Percentiles rank a stretch among this genome's conserved stretches.
Conservation (phyloP, 2,329 filamentous ascomycete species). For the Dactylellina haptotyla region DNA sequence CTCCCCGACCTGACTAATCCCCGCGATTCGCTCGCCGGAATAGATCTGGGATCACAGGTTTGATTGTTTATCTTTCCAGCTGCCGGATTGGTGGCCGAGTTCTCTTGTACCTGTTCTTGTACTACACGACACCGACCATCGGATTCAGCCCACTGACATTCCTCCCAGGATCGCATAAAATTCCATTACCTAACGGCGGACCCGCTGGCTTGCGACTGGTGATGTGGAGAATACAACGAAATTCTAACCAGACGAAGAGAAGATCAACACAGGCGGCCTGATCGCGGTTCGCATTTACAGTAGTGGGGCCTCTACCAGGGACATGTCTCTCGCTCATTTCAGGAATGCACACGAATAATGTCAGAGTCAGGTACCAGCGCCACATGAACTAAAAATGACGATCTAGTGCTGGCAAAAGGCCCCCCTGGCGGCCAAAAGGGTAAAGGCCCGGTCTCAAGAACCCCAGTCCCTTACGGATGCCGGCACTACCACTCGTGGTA, state of each 20-base stretch:
- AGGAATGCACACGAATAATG: not conserved
- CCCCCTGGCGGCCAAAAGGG: not conserved
- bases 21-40: not conserved
- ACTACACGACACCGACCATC: constrained; percentile 22
- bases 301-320: constrained; percentile 10
- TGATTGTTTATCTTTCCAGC: not conserved
- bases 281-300: constrained; percentile 40
- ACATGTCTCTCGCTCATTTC: constrained; percentile 10
- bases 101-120: constrained; percentile 4
- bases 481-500: not conserved
- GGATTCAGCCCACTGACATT: constrained; percentile 30
- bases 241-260: constrained; percentile 17
- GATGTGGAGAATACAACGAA: constrained; percentile 24
- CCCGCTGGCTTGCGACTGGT: constrained; percentile 26
- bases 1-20: not conserved
- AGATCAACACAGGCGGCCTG: constrained; percentile 28
- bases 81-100: not conserved
- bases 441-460: not conserved
- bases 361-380: constrained; percentile 24
- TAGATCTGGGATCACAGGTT: not conserved
- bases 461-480: not conserved
- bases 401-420: not conserved
- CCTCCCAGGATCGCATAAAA: not conserved
- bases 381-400: constrained; percentile 18
- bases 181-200: constrained; percentile 19